Evolutionary conservation across 73 alveolate species (phyloP).

Genomic region (Paramecium octaurelia): DNA sequence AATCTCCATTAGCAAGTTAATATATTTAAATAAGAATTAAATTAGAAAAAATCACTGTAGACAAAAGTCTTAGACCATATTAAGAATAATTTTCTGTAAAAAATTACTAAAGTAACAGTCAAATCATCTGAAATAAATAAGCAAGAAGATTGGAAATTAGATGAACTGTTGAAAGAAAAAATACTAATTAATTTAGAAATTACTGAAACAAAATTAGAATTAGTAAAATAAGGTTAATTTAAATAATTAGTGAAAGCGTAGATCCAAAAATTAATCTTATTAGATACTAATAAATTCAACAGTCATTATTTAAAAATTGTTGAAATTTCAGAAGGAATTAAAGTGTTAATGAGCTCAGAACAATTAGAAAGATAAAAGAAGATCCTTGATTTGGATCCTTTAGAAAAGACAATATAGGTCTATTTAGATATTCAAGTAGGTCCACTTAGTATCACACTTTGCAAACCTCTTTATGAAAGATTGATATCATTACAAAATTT

Average conservation of each 20-base stretch:
- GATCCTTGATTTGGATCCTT: constrained; percentile 31
- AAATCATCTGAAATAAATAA: not conserved
- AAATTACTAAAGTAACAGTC: constrained; percentile 10
- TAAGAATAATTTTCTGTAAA: constrained; percentile 7
- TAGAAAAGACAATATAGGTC: constrained; percentile 30
- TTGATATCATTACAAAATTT: not conserved
- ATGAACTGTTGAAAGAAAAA: constrained; percentile 27
- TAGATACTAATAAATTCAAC: constrained; percentile 9
- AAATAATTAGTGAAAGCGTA: constrained; percentile 6
- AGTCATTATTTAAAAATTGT: not conserved
- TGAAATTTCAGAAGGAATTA: constrained; percentile 43
- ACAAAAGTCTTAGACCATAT: constrained; percentile 25
- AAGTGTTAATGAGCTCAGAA: constrained; percentile 41
- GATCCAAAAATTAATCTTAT: not conserved
- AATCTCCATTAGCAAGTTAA: constrained; percentile 25
- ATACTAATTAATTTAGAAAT: not conserved
- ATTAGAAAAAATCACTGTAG: not conserved
- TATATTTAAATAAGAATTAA: constrained; percentile 18
- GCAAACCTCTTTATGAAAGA: constrained; percentile 47
- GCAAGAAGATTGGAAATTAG: constrained; percentile 44
- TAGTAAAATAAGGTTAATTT: constrained; percentile 30
- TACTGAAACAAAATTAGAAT: not conserved
- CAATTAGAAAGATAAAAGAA: constrained; percentile 24
- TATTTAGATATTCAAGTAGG: constrained; percentile 19
- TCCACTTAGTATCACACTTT: constrained; percentile 2